Conservation (phyloP, 2,329 filamentous ascomycete genomes). For the Aspergillus intermedius region DNA sequence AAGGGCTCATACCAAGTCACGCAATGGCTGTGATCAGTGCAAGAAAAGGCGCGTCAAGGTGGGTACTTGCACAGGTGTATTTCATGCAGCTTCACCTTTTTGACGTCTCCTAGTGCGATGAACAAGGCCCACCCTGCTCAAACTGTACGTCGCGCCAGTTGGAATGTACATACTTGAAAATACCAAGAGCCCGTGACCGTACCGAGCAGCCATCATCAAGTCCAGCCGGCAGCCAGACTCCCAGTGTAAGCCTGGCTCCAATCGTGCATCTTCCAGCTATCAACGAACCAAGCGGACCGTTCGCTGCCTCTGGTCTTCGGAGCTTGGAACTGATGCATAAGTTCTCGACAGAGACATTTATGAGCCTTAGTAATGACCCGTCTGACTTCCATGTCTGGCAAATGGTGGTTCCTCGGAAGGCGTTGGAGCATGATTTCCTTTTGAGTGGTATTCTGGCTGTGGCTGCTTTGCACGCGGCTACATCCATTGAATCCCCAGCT, state of each 20-base stretch:
- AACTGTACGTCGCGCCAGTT: constrained; percentile 34
- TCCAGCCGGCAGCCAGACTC: constrained; percentile 3
- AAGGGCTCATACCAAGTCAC: constrained; percentile 38
- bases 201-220: constrained; percentile 4
- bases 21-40: constrained; percentile 37
- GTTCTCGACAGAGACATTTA: constrained; percentile 44
- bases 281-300: constrained; percentile 2
- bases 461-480: constrained; percentile 35
- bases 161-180: constrained; percentile 24
- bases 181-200: constrained; percentile 10
- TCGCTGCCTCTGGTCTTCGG: constrained; percentile 15
- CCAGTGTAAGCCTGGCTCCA: not conserved
- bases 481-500: constrained; percentile 20
- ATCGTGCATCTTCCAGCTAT: not conserved
- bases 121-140: constrained; percentile 33
- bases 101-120: constrained; percentile 30
- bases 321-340: constrained; percentile 50
- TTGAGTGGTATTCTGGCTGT: constrained; percentile 37
- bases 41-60: constrained; percentile 39
- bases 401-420: constrained; percentile 34
- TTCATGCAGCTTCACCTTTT: not conserved
- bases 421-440: constrained; percentile 35
- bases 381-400: constrained; percentile 34
- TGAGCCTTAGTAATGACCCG: constrained; percentile 31
- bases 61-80: constrained; percentile 1